Evolutionary conservation across 2,329 filamentous ascomycete species (phyloP), one percentile per base, ranked within the genome.

Genomic region (Neobulgaria alba): DNA sequence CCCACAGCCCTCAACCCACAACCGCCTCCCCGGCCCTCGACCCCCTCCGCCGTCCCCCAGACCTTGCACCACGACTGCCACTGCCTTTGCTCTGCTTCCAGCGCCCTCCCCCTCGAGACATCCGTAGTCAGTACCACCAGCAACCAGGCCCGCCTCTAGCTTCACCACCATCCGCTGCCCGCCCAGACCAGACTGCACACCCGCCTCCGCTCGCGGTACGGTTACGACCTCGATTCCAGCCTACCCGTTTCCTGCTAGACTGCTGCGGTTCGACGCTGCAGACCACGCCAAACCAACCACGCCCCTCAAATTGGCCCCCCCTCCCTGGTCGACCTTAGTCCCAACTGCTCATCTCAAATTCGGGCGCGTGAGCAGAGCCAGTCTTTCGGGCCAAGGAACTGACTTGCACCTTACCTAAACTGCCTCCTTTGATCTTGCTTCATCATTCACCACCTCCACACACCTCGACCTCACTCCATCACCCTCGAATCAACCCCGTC

Each of bases 281-380:
- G n/a, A n/a, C n/a, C n/a, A n/a, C n/a, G n/a, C n/a, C n/a, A n/a
- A n/a, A 35, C 51, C 51, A 52, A 49, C 50, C 48, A 50, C 42
- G 47, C 39, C 23, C 42, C 33, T 35, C 42, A 30, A 45, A 49
- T 29, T 30, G 33, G 32, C n/a, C 31, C 38, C 42, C 46, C 41
- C 44, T 44, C 45, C 35, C 18, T 43, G 36, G 38, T 29, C 33
- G 36, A 38, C 40, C 41, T 51, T 55, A 54, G 52, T 52, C 46
- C 50, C 45, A 51, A 49, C 50, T 51, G 46, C 49, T 55, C 51
- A 46, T 54, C 55, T 53, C 48, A n/a, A 45, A 52, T 44, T 54
- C 53, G 53, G 52, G 56, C 54, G 56, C 56, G 56, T 58, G 56
- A 58, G 54, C 55, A 54, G 45, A 55, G 50, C 53, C 52, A 57